Evolutionary conservation across 106 monocot genomes (phyloP).

Genomic region (Gastrodia elata): DNA sequence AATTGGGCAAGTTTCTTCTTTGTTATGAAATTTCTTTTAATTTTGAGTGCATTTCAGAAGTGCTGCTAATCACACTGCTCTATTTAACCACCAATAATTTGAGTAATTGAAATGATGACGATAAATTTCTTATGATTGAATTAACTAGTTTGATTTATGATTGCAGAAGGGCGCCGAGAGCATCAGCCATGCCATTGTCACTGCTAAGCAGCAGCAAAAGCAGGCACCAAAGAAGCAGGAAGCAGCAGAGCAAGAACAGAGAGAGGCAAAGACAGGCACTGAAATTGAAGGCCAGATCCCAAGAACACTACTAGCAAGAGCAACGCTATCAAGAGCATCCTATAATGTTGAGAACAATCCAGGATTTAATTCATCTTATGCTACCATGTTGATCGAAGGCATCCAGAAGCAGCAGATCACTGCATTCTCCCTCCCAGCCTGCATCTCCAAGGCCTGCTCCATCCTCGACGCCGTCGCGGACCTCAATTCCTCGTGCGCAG

Average conservation of each 20-base stretch:
- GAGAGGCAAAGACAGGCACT: slow-evolving; percentile 2
- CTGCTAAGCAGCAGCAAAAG: slow-evolving; percentile 14
- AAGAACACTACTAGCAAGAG: slow-evolving; percentile 20
- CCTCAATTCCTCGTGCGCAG: slow-evolving; percentile 66
- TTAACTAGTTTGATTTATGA: not conserved
- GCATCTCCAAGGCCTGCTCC: slow-evolving; percentile 84
- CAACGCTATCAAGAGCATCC: slow-evolving; percentile 67
- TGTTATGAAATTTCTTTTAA: no score
- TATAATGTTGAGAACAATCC: slow-evolving; percentile 31
- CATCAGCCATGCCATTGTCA: slow-evolving; percentile 7
- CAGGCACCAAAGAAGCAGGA: slow-evolving; percentile 5
- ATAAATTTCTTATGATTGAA: no score
- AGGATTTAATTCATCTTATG: slow-evolving; percentile 27
- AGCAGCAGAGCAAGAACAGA: slow-evolving; percentile 3
- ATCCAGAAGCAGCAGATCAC: slow-evolving; percentile 47
- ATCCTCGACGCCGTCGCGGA: slow-evolving; percentile 96
- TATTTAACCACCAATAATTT: no score
- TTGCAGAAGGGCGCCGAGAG: not conserved
- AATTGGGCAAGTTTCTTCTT: no score
- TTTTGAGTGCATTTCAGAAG: no score
- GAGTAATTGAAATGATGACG: no score
- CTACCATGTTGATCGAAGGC: slow-evolving; percentile 69
- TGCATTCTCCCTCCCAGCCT: slow-evolving; percentile 75
- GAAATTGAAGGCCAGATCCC: slow-evolving; percentile 12
- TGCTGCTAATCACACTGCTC: no score